Evolutionary conservation across 768 basidiomycete species (phyloP), one percentile per base, ranked within the genome.

Genomic region (Flagelloscypha sp.): DNA sequence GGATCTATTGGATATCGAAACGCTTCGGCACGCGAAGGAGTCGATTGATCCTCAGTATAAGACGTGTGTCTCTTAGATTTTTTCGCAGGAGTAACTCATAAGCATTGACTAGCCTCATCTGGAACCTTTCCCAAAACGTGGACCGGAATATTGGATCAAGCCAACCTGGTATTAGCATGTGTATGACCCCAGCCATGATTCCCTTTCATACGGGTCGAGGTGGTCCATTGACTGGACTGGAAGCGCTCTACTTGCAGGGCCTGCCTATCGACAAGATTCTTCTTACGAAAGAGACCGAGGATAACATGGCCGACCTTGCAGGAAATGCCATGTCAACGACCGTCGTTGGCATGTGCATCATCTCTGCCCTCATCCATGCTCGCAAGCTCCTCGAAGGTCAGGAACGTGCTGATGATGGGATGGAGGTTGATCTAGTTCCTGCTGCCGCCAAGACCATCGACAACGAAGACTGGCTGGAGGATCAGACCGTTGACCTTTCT

Each of bases 301-400:
- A 95, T 55, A 83, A 97, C 41, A 68, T 97, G 6, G 88, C 90
- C 3, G 90, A 95, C 57, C 68, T 97, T 11, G 92, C 93, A 13
- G 93, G 93, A 2, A 97, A 97, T 50, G 93, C 93, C 41, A 97
- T 97, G 93, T 92, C 90, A 1, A 88, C 92, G 4, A 95, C 93
- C 1, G 93, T 95, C 17, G 92, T 97, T 20, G 93, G 93, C 1
- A 74, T 87, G 3, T 82, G 87, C 44, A 86, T 95, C 43, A 61
- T 94, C 37, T 79, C 84, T 12, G 88, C 89, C 1, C 63, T 97
- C 29, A 71, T 84, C 7, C 58, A 79, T 1, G 76, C 77, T 5
- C 68, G 67, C 52, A 70, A 73, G 31, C 65, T 87, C 22, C 63
- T 95, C 21, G 79, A 44, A 5, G 48, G 45, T 11, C 47, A 57